Percentiles rank a stretch among this genome's conserved stretches.
Evolutionary conservation across 164 flowering plant species (phyloP).

Genomic region (Kalanchoe fedtschenkoi): DNA sequence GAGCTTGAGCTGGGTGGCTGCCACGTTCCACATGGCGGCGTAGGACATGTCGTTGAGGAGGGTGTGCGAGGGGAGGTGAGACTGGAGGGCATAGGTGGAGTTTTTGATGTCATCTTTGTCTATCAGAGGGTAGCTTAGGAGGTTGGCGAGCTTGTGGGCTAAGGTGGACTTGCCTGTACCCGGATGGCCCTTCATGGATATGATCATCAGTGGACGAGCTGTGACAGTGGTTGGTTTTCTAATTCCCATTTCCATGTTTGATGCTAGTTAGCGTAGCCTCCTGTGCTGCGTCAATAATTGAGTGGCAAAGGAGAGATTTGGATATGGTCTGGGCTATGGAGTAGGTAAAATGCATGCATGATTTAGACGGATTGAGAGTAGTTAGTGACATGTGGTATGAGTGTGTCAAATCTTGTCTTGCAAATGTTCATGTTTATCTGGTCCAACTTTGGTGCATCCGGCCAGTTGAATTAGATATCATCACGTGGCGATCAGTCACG

Average conservation of each 20-base stretch:
- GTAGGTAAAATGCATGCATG: background rate
- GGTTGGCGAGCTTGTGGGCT: slow-evolving; percentile 36
- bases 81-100: slow-evolving; percentile 31
- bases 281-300: background rate
- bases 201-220: slow-evolving; percentile 17
- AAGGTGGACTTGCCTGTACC: slow-evolving; percentile 67
- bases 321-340: background rate
- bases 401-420: background rate
- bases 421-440: slow-evolving; percentile 1
- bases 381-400: slow-evolving; percentile 5
- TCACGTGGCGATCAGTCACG: too few relatives aligned
- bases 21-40: slow-evolving; percentile 42
- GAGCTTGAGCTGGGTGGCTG: slow-evolving; percentile 44
- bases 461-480: too few relatives aligned
- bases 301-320: background rate
- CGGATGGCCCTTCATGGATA: slow-evolving; percentile 86
- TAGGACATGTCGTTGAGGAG: slow-evolving; percentile 60
- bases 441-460: background rate
- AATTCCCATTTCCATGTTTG: background rate
- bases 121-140: slow-evolving; percentile 49
- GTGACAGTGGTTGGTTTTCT: background rate
- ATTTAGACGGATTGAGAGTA: background rate
- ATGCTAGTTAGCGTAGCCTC: background rate
- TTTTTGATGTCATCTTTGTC: slow-evolving; percentile 72
- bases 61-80: slow-evolving; percentile 10